Percentiles rank a stretch among this genome's conserved stretches.
These are phyloP conservation scores for Adansonia digitata DNA, from an alignment of 345 rosid species.

Conservation along the genomic window DNA sequence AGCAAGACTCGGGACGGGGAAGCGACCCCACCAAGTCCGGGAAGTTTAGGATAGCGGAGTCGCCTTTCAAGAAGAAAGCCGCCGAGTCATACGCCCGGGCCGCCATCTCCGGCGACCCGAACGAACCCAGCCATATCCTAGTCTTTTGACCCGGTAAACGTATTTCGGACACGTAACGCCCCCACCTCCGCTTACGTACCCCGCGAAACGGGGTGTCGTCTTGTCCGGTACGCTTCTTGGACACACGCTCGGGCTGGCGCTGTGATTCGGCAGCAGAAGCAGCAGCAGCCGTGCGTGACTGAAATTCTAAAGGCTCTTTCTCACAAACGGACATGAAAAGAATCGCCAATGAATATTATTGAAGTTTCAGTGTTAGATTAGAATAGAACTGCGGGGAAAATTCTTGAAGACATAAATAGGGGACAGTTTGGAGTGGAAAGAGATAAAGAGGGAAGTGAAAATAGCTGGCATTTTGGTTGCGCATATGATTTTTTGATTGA, in stretches of 20 bases:
- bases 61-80: slow-evolving; percentile 5
- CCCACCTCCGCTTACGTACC: slow-evolving; percentile 9
- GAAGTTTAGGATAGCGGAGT: slow-evolving; percentile 5
- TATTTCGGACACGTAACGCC: slow-evolving; percentile 7
- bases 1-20: not conserved
- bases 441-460: not conserved
- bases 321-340: not conserved
- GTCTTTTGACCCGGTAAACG: slow-evolving; percentile 4
- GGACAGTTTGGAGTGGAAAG: not conserved
- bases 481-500: not conserved
- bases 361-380: not conserved
- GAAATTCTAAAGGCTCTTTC: not conserved
- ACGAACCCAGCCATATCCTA: slow-evolving; percentile 6
- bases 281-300: not conserved
- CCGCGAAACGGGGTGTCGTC: slow-evolving; percentile 2
- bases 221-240: not conserved
- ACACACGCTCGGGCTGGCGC: not conserved
- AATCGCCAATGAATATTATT: not conserved
- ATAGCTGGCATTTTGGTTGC: slow-evolving; percentile 6
- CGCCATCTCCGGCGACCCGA: not conserved
- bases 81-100: slow-evolving; percentile 8
- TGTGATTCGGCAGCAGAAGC: too few species aligned
- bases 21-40: not conserved
- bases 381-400: not conserved
- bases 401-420: not conserved